Evolutionary conservation across 1,284 basidiomycete species (phyloP), one percentile per base, ranked within the genome.

Genomic region (Microbotryomycetes sp.): DNA sequence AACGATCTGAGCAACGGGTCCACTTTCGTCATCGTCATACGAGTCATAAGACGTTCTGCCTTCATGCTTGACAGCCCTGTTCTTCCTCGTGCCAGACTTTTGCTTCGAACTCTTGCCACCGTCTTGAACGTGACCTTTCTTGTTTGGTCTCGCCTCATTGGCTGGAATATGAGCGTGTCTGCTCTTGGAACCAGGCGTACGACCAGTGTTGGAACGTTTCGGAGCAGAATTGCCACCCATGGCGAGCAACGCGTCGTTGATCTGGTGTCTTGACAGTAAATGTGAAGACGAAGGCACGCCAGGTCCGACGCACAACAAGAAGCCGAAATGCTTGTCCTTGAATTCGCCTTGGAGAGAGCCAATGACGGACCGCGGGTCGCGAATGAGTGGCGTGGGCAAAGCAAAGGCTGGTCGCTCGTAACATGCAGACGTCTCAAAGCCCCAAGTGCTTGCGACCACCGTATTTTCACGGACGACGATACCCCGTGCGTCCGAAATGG

Each of bases 261-360:
- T 67, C 45, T 62, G 58, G 26, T 67, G 66, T 5, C 60, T 30
- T 4, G 29, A 23, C 18, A 65, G 41, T 13, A 57, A 56, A 48
- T 58, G 21, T 45, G 62, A 64, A 7, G 55, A 47, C 3, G 57
- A 59, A 2, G 49, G 18, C 3, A 52, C 48, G 5, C 62, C 65
- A 5, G 65, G 65, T 0, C 65, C 65, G 51, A 67, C 62, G 57
- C 65, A 67, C 47, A 67, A 62, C 29, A 61, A 57, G 62, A 64
- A 64, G 4, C 62, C 65, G 24, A 51, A 67, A 52, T 64, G 62
- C 23, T 52, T 45, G 55, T 64, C 60, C 31, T 29, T 13, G 62
- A 67, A 67, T 26, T 56, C 55, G 26, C 56, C 51, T 27, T 67
- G 65, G 53, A 67, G 54, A 5, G 54, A 45, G 29, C 62, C 65